Conservation (phyloP, 176 grass and related monocot genomes). For the Zoysia pacifica region DNA sequence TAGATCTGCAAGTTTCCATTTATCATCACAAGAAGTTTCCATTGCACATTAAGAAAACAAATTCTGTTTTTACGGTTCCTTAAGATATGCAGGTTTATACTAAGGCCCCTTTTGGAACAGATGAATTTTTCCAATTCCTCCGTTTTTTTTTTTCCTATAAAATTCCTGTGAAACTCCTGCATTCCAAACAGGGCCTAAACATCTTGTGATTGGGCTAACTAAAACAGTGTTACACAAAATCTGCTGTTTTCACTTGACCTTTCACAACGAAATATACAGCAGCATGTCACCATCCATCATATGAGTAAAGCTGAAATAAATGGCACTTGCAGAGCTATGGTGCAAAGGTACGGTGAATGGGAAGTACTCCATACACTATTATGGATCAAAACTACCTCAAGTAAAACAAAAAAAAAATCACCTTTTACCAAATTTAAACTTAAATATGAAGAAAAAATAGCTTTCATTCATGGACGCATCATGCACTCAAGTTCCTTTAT, state of each 20-base stretch:
- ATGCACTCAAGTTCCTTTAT: not conserved
- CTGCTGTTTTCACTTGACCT: not conserved
- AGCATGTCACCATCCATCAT: not conserved
- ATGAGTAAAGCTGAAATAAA: constrained; percentile 9
- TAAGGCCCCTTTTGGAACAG: not conserved
- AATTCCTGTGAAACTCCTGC: too few species aligned
- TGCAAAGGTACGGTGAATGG: not conserved
- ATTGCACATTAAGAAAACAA: not conserved
- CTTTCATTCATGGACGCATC: not conserved
- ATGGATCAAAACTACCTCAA: not conserved
- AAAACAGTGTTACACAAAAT: not conserved
- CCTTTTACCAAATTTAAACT: not conserved
- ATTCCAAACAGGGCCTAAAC: not conserved
- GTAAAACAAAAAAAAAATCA: not conserved
- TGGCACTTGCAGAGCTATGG: constrained; percentile 1
- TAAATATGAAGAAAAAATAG: not conserved
- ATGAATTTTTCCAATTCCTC: too few species aligned
- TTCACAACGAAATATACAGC: not conserved
- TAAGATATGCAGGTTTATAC: not conserved
- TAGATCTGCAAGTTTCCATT: not conserved
- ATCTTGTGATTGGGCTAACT: not conserved
- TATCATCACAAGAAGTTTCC: not conserved
- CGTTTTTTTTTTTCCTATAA: too few species aligned
- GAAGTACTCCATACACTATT: not conserved
- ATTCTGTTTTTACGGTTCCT: not conserved